These are phyloP conservation scores for Annulohypoxylon truncatum DNA, from an alignment of 2,329 filamentous ascomycete genomes.

Conservation along the genomic window DNA sequence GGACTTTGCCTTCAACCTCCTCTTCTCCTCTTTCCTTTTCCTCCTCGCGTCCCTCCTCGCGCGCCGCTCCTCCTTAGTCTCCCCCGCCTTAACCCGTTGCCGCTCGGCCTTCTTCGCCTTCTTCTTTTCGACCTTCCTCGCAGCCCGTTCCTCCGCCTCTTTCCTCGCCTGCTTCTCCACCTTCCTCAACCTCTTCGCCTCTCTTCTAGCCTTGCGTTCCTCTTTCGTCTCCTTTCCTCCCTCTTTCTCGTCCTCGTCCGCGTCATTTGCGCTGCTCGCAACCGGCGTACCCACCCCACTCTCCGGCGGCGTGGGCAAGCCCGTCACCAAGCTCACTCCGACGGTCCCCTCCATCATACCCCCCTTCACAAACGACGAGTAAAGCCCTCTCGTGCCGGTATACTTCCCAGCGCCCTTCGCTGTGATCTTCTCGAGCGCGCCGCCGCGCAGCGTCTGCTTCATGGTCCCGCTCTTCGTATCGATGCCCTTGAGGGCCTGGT, in stretches of 20 bases:
- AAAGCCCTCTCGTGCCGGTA: conserved; percentile 74
- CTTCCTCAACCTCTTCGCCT: conserved; percentile 44
- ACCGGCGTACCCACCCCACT: conserved; percentile 47
- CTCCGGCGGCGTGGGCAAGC: conserved; percentile 49
- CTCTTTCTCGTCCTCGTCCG: conserved; percentile 50
- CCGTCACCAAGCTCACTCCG: conserved; percentile 39
- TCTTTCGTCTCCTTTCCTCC: conserved; percentile 52
- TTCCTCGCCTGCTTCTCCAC: conserved; percentile 47
- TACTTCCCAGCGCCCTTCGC: conserved; percentile 63
- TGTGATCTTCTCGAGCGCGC: conserved; percentile 65
- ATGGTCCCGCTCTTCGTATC: conserved; percentile 69
- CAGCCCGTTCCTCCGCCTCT: conserved; percentile 38
- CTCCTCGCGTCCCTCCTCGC: conserved; percentile 59
- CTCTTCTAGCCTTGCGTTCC: conserved; percentile 46
- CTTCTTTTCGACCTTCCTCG: conserved; percentile 50
- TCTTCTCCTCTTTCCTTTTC: conserved; percentile 52
- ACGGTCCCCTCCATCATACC: conserved; percentile 81
- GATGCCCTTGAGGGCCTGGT: conserved; percentile 86
- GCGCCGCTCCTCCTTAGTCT: conserved; percentile 61
- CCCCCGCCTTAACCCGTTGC: conserved; percentile 51
- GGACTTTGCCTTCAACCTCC: conserved; percentile 37
- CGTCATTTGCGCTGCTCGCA: conserved; percentile 35
- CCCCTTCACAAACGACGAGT: conserved; percentile 86
- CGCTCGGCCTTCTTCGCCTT: conserved; percentile 59
- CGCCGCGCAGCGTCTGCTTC: conserved; percentile 65